Evolutionary conservation across 2,329 filamentous ascomycete genomes (phyloP), one percentile per base, ranked within the genome.

Genomic region (Endocalyx cinctus): DNA sequence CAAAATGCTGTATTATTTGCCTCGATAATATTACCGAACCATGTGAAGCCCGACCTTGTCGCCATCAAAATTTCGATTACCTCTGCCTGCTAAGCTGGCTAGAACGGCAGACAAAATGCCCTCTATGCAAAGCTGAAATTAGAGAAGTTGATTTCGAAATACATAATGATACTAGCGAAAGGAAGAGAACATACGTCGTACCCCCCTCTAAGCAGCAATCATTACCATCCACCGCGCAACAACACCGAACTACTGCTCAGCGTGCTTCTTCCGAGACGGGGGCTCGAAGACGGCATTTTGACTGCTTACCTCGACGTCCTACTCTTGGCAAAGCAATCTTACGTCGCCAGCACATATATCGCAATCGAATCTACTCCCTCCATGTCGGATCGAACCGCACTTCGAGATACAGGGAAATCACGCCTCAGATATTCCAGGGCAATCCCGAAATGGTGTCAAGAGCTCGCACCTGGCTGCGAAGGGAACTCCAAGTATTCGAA

Each of bases 21-120:
- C 78, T 96, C 40, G 84, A 90, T 36, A 54, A 64, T 33, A 70
- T 95, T 51, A 77, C 78, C 8, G 85, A 92, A 49, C 64, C 76
- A 33, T 87, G 84, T 42, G 69, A 82, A 31, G 77, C 85, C 6
- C 64, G 73, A 14, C 88, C 89, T 6, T 97, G 89, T 66, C 72
- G 76, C 26, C 89, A 97, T 64, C 63, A 69, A 37, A 78, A 80
- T 46, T 95, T 94, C 56, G 88, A 96, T 66, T 94, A 88, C 53
- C 58, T 87, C 10, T 97, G 89, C 58, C 73, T 95, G 5, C 63
- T 82, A 15, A 88, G 74, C 60, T 96, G 90, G 89, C 67, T 94
- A 5, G 73, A 87, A 46, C 69, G 84, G 43, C 74, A 76, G 8
- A 69, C 80, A 1, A 74, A 69, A 29, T 96, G 89, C 52, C 89